These are phyloP conservation scores for Teunomyces panamensis DNA, from an alignment of 805 yeast species.

Conservation along the genomic window DNA sequence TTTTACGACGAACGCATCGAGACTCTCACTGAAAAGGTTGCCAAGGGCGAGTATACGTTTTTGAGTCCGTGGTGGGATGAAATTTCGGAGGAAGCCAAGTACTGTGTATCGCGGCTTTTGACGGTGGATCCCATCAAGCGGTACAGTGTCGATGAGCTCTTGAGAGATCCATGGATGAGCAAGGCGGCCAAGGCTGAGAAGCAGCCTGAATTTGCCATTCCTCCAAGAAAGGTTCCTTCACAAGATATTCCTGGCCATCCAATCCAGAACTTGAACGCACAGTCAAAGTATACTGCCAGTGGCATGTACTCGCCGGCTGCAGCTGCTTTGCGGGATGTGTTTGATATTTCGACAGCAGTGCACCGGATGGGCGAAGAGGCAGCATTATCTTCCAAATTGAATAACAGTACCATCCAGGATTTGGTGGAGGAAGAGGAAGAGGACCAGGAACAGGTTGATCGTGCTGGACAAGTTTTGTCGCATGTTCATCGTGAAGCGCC, in stretches of 20 bases:
- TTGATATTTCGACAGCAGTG: constrained; percentile 82
- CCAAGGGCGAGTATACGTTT: constrained; percentile 74
- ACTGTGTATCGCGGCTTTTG: constrained; percentile 61
- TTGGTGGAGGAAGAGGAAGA: constrained; percentile 40
- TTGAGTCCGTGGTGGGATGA: constrained; percentile 91
- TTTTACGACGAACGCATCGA: constrained; percentile 85
- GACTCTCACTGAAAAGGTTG: constrained; percentile 70
- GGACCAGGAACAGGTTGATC: constrained; percentile 15
- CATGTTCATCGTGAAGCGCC: constrained; percentile 9
- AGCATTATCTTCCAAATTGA: constrained; percentile 25
- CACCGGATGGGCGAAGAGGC: constrained; percentile 75
- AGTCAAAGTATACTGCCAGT: constrained; percentile 16
- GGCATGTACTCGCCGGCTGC: constrained; percentile 67
- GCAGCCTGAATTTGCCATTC: not conserved
- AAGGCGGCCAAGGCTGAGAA: constrained; percentile 2
- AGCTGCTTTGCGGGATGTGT: constrained; percentile 79
- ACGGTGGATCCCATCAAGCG: constrained; percentile 70
- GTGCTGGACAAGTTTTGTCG: constrained; percentile 10
- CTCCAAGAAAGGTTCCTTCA: constrained; percentile 2
- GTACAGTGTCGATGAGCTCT: constrained; percentile 68
- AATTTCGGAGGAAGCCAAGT: constrained; percentile 63
- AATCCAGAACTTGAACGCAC: constrained; percentile 19
- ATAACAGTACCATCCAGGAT: constrained; percentile 19
- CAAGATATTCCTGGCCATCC: constrained; percentile 22
- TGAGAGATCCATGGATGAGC: constrained; percentile 73